phyloP scores from a whole-genome alignment of 2,329 filamentous ascomycete genomes.

The Hypoxylon sp. region DNA sequence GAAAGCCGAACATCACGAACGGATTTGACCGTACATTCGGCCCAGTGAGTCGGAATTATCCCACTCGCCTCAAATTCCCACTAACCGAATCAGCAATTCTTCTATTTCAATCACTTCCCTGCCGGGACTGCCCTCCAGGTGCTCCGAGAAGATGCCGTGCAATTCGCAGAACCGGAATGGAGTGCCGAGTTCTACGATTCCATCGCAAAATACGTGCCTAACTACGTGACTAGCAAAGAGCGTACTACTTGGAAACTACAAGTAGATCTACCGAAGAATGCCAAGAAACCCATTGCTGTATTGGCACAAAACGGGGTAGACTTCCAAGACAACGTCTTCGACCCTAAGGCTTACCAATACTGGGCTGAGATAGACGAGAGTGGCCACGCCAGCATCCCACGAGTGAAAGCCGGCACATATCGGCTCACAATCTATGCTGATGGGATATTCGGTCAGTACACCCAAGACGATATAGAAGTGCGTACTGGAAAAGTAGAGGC shows the following conservation, averaged over 20 bases:
- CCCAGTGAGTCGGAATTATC: constrained; percentile 50
- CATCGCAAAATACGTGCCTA: constrained; percentile 70
- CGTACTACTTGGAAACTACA: constrained; percentile 65
- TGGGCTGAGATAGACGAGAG: constrained; percentile 66
- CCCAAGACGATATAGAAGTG: constrained; percentile 64
- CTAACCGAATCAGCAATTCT: constrained; percentile 61
- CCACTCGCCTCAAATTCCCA: not conserved
- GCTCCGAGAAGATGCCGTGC: constrained; percentile 67
- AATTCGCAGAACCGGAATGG: constrained; percentile 66
- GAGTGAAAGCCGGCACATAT: constrained; percentile 70
- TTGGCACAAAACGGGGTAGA: constrained; percentile 65
- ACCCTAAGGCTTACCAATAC: constrained; percentile 71
- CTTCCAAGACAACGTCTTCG: constrained; percentile 70
- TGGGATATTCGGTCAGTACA: constrained; percentile 71
- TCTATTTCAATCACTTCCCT: constrained; percentile 71
- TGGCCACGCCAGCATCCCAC: constrained; percentile 65
- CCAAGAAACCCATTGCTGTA: constrained; percentile 67
- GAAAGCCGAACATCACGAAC: constrained; percentile 69
- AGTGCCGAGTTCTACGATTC: constrained; percentile 73
- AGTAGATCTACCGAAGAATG: constrained; percentile 65
- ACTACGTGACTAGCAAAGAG: constrained; percentile 66
- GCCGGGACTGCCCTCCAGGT: constrained; percentile 60
- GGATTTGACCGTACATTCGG: constrained; percentile 76
- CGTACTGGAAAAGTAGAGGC: constrained; percentile 57
- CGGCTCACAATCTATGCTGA: constrained; percentile 73